Evolutionary conservation across 148 eudicot species (phyloP).

Genomic region (Arbutus unedo): DNA sequence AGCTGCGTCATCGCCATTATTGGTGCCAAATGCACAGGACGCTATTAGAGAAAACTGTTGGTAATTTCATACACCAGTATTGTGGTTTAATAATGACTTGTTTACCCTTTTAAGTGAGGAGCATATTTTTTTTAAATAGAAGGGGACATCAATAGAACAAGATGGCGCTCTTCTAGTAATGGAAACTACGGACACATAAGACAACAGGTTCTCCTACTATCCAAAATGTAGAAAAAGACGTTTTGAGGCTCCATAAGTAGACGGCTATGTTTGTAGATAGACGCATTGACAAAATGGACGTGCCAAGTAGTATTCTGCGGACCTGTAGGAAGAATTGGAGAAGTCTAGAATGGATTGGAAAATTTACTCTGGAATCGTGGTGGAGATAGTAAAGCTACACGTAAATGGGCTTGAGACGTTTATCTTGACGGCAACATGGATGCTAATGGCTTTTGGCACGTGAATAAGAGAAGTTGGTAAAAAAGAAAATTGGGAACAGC

Average conservation of each 20-base stretch:
- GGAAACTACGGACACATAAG: not conserved
- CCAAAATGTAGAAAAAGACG: not conserved
- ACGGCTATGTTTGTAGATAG: not conserved
- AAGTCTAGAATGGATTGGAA: not conserved
- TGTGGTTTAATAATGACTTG: not conserved
- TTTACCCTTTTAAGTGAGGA: not conserved
- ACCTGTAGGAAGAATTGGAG: not conserved
- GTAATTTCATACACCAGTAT: not conserved
- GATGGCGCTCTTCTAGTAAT: not conserved
- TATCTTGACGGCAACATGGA: not conserved
- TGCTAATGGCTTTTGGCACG: not conserved
- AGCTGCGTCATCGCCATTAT: not conserved
- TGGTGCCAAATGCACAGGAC: not conserved
- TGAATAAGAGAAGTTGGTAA: not conserved
- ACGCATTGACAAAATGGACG: conserved; percentile 1
- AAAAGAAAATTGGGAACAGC: not conserved
- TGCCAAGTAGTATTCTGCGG: not conserved
- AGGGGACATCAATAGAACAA: not conserved
- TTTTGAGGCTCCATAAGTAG: not conserved
- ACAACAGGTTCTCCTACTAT: not conserved
- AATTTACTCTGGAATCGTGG: not conserved
- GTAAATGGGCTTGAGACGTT: conserved; percentile 2
- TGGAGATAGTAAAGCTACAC: not conserved
- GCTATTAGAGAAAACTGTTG: not conserved
- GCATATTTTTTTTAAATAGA: not conserved